Base-by-base conservation (phyloP, 768 basidiomycete genomes). In the Tylopilus felleus region DNA sequence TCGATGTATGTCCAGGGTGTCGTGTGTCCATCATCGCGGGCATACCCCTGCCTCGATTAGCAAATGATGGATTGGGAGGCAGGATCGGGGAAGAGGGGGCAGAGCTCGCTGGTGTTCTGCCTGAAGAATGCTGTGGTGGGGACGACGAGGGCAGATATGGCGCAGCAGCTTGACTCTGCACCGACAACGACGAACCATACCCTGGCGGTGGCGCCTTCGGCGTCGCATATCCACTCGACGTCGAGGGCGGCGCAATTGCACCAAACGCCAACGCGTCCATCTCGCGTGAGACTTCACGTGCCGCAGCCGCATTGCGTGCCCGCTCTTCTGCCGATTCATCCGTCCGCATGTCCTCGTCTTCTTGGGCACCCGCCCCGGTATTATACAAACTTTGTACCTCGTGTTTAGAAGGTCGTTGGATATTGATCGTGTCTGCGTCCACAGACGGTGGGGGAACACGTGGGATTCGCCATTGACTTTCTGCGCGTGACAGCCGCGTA, bases 271-370 rank as follows among this genome's bases (percentile, higher is more conserved):
- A 68, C 19, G 81, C 74, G 52, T 86, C 83, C 46, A 88, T 60
- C 62, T 88, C 88, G 13, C 80, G 77, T 13, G 79, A 79, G 1
- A 90, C 76, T 65, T 86, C 86, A 17, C 82, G 77, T 5, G 86
- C 86, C 25, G 84, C 86, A 17, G 86, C 88, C 1, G 80, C 82
- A 59, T 85, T 81, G 27, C 80, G 75, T n/a, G 74, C 75, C 4
- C 67, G 71, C 58, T 86, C 84, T 12, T 84, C 79, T 8, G 78
- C 74, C 5, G 51, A 55, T 52, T 64, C 62, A 6, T 55, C 59
- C 13, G 54, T 60, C n/a, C 38, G 47, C 21, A n/a, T 29, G 29
- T 77, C 63, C 0, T 76, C 61, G 0, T 77, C 61, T 5, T 61
- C 61, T 19, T 58, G 55, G 21, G n/a, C 31, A 44, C 41, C 46